Conservation (phyloP, 2,329 filamentous ascomycete genomes). For the Colletotrichum orbiculare region DNA sequence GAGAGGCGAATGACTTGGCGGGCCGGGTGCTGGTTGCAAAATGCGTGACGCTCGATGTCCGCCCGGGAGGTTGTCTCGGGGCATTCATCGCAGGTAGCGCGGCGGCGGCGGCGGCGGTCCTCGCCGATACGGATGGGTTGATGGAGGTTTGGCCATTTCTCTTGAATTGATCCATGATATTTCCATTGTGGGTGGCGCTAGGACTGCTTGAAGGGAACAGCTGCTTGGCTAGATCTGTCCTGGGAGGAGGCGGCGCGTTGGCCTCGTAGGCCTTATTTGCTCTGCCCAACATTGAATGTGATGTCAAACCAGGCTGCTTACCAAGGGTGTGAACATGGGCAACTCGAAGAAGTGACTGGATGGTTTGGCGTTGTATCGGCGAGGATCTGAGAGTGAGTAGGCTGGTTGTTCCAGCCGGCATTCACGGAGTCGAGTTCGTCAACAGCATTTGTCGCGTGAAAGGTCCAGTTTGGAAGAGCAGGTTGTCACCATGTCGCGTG, state of each 20-base stretch:
- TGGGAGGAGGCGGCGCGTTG: slow-evolving; percentile 47
- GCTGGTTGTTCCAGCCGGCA: slow-evolving; percentile 47
- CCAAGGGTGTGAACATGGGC: slow-evolving; percentile 41
- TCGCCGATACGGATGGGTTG: slow-evolving; percentile 53
- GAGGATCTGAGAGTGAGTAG: slow-evolving; percentile 49
- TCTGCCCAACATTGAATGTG: slow-evolving; percentile 50
- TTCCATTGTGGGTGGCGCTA: slow-evolving; percentile 52
- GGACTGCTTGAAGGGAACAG: slow-evolving; percentile 69
- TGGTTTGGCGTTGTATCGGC: slow-evolving; percentile 45
- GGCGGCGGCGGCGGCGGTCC: slow-evolving; percentile 41
- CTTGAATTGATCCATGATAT: slow-evolving; percentile 63
- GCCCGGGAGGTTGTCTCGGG: slow-evolving; percentile 17
- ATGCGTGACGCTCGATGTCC: slow-evolving; percentile 30
- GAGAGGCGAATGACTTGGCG: slow-evolving; percentile 47
- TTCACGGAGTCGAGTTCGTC: slow-evolving; percentile 43
- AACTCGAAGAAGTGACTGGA: slow-evolving; percentile 40
- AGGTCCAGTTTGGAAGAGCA: slow-evolving; percentile 2
- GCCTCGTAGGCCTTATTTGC: slow-evolving; percentile 53
- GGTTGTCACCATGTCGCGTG: slow-evolving; percentile 15
- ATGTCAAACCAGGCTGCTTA: slow-evolving; percentile 17
- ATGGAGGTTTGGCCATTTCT: slow-evolving; percentile 49
- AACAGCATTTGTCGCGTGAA: slow-evolving; percentile 7
- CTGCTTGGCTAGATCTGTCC: slow-evolving; percentile 58
- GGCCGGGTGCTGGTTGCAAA: slow-evolving; percentile 39
- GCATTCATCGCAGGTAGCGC: slow-evolving; percentile 29